phyloP scores from a whole-genome alignment of 2,329 filamentous ascomycete species.

The Aspergillus brunneoviolaceus region DNA sequence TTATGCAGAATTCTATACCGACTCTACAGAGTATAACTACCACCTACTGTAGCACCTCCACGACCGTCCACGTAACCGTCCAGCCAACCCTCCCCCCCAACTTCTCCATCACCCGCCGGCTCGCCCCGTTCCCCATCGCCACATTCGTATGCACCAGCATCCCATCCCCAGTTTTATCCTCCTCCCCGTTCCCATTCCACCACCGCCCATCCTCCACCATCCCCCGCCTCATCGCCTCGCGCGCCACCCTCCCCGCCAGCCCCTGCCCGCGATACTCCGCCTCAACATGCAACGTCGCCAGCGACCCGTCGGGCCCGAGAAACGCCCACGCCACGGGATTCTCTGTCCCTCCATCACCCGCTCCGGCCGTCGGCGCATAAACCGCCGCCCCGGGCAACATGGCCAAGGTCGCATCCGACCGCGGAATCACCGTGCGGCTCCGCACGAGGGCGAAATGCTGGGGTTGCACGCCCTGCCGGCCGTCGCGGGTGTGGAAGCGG shows the following conservation, averaged over 20 bases:
- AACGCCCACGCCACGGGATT: slow-evolving; percentile 44
- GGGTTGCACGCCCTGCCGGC: slow-evolving; percentile 27
- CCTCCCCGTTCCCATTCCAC: not conserved
- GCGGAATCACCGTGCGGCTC: slow-evolving; percentile 41
- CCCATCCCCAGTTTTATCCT: not conserved
- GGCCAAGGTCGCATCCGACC: slow-evolving; percentile 33
- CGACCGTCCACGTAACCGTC: slow-evolving; percentile 39
- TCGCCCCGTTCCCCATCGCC: slow-evolving; percentile 34
- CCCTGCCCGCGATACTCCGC: slow-evolving; percentile 41
- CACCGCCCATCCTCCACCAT: slow-evolving; percentile 21
- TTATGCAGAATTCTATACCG: too few relatives aligned
- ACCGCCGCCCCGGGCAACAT: slow-evolving; percentile 36
- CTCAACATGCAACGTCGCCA: slow-evolving; percentile 44
- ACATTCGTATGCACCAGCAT: slow-evolving; percentile 43
- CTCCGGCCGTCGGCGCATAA: slow-evolving; percentile 22
- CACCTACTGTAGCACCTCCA: slow-evolving; percentile 27
- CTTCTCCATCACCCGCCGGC: slow-evolving; percentile 47
- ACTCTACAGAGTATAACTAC: too few relatives aligned
- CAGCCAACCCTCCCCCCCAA: slow-evolving; percentile 38
- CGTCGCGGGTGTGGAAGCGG: slow-evolving; percentile 28
- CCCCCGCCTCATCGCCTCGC: slow-evolving; percentile 33
- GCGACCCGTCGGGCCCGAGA: slow-evolving; percentile 37
- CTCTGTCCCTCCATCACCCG: not conserved
- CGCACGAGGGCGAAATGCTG: slow-evolving; percentile 39
- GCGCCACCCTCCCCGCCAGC: slow-evolving; percentile 33